Conservation (phyloP, 2,329 filamentous ascomycete species). For the Dissoconium aciculare region DNA sequence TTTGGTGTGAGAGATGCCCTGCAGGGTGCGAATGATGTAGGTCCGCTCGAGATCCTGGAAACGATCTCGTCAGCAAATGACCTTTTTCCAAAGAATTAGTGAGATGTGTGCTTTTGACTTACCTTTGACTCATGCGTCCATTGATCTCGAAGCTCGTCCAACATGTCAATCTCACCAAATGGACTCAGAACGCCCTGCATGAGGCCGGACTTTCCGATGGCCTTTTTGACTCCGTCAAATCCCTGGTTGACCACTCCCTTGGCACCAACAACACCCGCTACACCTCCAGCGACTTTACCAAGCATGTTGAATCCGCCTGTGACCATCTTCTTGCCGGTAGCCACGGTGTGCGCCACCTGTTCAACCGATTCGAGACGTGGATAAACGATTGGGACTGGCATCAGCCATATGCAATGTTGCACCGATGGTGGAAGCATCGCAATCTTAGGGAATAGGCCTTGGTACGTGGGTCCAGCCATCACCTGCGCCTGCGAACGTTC, state of each 20-base stretch:
- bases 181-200: conserved; percentile 94
- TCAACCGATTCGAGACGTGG: conserved; percentile 84
- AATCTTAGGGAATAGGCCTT: conserved; percentile 91
- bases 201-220: conserved; percentile 82
- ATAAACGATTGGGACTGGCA: conserved; percentile 81
- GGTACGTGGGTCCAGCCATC: conserved; percentile 90
- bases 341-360: conserved; percentile 76
- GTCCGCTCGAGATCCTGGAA: conserved; percentile 75
- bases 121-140: conserved; percentile 97
- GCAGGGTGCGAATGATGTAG: conserved; percentile 87
- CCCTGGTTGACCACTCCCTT: conserved; percentile 86
- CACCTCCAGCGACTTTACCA: conserved; percentile 85
- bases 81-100: conserved; percentile 2
- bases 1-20: conserved; percentile 90
- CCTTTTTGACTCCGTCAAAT: conserved; percentile 90
- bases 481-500: conserved; percentile 84
- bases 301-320: conserved; percentile 94
- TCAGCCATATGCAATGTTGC: conserved; percentile 93
- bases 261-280: conserved; percentile 87
- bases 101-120: conserved; percentile 8
- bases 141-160: conserved; percentile 87
- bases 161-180: conserved; percentile 87
- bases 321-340: conserved; percentile 89
- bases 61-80: conserved; percentile 4
- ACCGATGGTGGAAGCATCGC: conserved; percentile 80